Evolutionary conservation across 2,329 filamentous ascomycete species (phyloP).

Genomic region (Annulohypoxylon truncatum): DNA sequence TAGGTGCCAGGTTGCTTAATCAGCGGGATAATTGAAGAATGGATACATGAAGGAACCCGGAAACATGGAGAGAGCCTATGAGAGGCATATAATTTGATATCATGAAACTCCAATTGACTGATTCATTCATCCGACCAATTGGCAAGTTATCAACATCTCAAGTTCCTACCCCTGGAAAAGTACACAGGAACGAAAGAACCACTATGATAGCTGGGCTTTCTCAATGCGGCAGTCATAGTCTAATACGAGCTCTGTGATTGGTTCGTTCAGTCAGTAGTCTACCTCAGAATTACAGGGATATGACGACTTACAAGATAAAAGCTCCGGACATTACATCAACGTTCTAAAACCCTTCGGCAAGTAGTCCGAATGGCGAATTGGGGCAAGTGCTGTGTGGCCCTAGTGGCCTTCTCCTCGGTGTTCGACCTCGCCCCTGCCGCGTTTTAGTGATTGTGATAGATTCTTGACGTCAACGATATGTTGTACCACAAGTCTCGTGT

Average conservation of each 20-base stretch:
- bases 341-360: slow-evolving; percentile 4
- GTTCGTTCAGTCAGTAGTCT: not conserved
- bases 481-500: slow-evolving; percentile 3
- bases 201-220: slow-evolving; percentile 2
- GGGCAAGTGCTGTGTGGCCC: not conserved
- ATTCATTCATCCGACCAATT: not conserved
- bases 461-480: slow-evolving; percentile 38
- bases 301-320: slow-evolving; percentile 23
- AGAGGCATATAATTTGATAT: not conserved
- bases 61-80: not conserved
- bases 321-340: slow-evolving; percentile 27
- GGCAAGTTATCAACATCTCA: not conserved
- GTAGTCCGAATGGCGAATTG: slow-evolving; percentile 7
- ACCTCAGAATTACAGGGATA: slow-evolving; percentile 34
- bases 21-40: no score
- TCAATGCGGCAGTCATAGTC: slow-evolving; percentile 16
- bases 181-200: not conserved
- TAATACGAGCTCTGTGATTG: slow-evolving; percentile 32
- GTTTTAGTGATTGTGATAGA: slow-evolving; percentile 10
- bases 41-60: no score
- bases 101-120: no score
- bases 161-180: not conserved
- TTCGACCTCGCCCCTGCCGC: not conserved
- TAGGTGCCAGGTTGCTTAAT: no score
- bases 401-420: not conserved